phyloP scores from a whole-genome alignment of 495 filamentous ascomycete genomes.

The Tricharina praecox region DNA sequence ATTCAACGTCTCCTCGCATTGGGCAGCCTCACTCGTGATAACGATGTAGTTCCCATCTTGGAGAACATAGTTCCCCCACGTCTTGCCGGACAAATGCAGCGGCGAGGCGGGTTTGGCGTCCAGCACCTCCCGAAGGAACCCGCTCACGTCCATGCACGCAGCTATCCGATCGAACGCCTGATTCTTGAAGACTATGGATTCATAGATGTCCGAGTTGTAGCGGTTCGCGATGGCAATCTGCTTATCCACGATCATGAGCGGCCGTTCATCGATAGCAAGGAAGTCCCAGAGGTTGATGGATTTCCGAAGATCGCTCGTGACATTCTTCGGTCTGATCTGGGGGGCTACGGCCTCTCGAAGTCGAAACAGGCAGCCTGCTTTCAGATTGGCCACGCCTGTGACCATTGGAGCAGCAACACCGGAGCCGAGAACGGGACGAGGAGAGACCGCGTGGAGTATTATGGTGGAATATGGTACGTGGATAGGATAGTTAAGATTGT shows the following conservation, averaged over 20 bases:
- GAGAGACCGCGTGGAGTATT: too few species aligned
- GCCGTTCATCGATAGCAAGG: background rate
- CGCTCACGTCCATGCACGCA: background rate
- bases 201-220: background rate
- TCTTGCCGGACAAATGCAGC: background rate
- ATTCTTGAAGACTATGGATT: slow-evolving; percentile 4
- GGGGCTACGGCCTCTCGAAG: background rate
- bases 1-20: background rate
- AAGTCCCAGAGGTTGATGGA: slow-evolving; percentile 7
- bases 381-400: background rate
- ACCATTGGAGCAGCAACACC: background rate
- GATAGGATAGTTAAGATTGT: too few species aligned
- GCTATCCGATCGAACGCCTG: background rate
- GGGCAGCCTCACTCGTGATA: background rate
- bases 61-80: background rate
- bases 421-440: too few species aligned
- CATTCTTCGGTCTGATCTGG: background rate
- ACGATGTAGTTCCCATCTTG: slow-evolving; percentile 1
- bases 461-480: too few species aligned
- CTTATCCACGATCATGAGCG: slow-evolving; percentile 3
- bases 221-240: background rate
- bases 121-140: background rate
- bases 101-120: background rate
- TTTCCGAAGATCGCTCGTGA: background rate
- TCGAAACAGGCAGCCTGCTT: background rate